A percentile compares a stretch with the other conserved stretches of the same genome.
These are phyloP conservation scores for Colletotrichum noveboracense DNA, from an alignment of 2,329 filamentous ascomycete genomes.

Conservation along the genomic window DNA sequence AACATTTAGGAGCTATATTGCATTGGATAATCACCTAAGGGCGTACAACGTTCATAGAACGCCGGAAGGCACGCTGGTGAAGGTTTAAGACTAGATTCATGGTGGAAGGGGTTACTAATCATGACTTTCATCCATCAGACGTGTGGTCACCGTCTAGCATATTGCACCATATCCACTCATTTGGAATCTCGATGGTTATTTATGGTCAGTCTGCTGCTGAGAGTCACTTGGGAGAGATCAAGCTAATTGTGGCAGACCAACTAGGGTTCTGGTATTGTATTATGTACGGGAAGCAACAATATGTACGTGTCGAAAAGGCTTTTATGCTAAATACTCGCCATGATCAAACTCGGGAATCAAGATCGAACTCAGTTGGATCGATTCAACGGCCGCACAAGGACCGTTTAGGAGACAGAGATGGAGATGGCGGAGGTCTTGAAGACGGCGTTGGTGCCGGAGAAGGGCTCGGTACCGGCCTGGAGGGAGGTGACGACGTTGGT, in stretches of 20 bases:
- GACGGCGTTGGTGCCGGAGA: constrained; percentile 47
- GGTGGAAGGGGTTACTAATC: too few relatives aligned
- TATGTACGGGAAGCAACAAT: neutral
- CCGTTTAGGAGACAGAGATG: constrained; percentile 1
- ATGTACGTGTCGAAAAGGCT: neutral
- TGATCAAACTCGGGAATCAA: neutral
- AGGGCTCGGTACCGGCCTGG: constrained; percentile 62
- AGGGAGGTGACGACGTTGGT: constrained; percentile 59
- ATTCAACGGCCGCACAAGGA: neutral
- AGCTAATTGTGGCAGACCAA: neutral
- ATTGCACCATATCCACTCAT: neutral
- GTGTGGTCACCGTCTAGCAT: neutral
- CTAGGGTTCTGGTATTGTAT: neutral
- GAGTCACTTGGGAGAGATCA: neutral
- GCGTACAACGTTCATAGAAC: neutral
- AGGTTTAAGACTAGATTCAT: too few relatives aligned
- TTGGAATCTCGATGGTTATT: too few relatives aligned
- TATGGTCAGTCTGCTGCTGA: neutral
- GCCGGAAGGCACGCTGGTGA: neutral
- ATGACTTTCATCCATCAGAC: neutral
- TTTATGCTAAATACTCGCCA: neutral
- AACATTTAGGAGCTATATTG: neutral
- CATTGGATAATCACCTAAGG: accelerated
- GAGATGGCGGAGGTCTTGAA: constrained; percentile 23
- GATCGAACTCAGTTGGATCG: neutral